These are phyloP conservation scores for Venturia effusa DNA, from an alignment of 2,329 filamentous ascomycete species.

Conservation along the genomic window DNA sequence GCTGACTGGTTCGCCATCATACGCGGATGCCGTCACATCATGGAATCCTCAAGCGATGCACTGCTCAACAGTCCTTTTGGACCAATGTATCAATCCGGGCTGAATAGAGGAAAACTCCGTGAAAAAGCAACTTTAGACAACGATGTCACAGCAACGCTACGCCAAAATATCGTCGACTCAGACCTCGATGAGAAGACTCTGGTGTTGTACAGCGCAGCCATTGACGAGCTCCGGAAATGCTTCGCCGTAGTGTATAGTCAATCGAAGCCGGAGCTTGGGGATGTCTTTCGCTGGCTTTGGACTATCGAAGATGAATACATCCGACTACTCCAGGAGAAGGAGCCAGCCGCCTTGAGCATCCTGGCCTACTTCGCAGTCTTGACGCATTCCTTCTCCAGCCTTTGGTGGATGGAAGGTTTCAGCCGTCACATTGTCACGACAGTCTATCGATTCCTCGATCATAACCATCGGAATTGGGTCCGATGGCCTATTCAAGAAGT, in stretches of 20 bases:
- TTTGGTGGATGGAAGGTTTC: not conserved
- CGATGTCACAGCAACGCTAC: not conserved
- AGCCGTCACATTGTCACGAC: not conserved
- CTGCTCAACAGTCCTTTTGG: not conserved
- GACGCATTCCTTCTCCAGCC: not conserved
- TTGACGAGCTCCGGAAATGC: not conserved
- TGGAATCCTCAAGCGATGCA: not conserved
- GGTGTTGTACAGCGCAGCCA: not conserved
- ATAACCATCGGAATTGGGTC: not conserved
- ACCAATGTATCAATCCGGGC: not conserved
- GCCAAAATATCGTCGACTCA: not conserved
- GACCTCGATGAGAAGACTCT: not conserved
- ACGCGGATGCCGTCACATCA: not conserved
- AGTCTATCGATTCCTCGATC: not conserved
- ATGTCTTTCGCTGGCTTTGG: not conserved
- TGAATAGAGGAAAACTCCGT: not conserved
- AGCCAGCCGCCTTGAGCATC: not conserved
- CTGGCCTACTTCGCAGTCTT: not conserved
- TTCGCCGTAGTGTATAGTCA: not conserved
- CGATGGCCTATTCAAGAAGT: conserved; percentile 1
- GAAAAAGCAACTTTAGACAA: not conserved
- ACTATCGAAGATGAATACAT: not conserved
- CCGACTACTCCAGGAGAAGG: not conserved
- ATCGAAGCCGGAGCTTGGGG: not conserved
- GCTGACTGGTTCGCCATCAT: not conserved